phyloP scores from a whole-genome alignment of 2,329 filamentous ascomycete species.

The Penicillium olsonii region DNA sequence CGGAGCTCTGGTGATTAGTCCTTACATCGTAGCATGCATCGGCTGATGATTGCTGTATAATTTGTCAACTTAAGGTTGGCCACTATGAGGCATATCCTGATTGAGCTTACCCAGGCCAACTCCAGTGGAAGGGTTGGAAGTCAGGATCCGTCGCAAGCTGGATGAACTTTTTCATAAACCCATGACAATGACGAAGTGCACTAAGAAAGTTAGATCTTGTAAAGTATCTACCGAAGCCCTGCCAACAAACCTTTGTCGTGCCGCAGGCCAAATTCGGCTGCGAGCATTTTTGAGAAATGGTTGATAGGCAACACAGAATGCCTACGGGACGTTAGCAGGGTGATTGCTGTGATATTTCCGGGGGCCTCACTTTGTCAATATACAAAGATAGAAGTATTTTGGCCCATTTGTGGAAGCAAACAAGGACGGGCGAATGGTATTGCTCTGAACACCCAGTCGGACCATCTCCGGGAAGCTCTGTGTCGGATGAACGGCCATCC shows the following conservation, averaged over 20 bases:
- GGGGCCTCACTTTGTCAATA: slow-evolving; percentile 43
- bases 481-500: slow-evolving; percentile 27
- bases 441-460: slow-evolving; percentile 41
- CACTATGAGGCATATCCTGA: background rate
- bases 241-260: slow-evolving; percentile 43
- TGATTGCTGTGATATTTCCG: background rate
- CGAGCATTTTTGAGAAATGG: slow-evolving; percentile 52
- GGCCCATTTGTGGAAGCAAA: slow-evolving; percentile 51
- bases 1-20: background rate
- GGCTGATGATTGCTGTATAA: slow-evolving; percentile 41
- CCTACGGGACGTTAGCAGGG: slow-evolving; percentile 25
- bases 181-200: slow-evolving; percentile 49
- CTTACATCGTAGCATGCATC: slow-evolving; percentile 47
- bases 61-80: slow-evolving; percentile 11
- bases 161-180: slow-evolving; percentile 53
- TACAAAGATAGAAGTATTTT: slow-evolving; percentile 47
- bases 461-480: slow-evolving; percentile 39
- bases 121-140: slow-evolving; percentile 52
- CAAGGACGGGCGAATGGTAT: slow-evolving; percentile 45
- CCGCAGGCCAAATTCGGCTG: slow-evolving; percentile 50
- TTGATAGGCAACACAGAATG: slow-evolving; percentile 50
- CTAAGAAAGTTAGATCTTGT: slow-evolving; percentile 25
- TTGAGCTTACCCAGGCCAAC: slow-evolving; percentile 45
- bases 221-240: background rate
- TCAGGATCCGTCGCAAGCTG: slow-evolving; percentile 49